Evolutionary conservation across 495 filamentous ascomycete species (phyloP), one percentile per base, ranked within the genome.

Genomic region (Talaromyces stipitatus): DNA sequence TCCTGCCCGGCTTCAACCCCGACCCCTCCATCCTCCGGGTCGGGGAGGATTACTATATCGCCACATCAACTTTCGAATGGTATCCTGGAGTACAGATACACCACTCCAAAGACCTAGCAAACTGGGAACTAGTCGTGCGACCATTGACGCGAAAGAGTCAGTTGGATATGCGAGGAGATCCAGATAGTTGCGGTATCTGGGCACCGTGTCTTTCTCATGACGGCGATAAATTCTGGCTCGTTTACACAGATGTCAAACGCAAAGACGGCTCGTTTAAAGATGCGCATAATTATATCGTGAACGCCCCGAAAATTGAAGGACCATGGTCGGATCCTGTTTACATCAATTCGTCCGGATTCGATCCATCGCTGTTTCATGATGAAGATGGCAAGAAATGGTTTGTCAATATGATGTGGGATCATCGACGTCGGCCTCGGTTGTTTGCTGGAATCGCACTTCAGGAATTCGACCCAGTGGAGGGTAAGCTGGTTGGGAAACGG

Each of bases 1-100:
- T 85, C 59, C 66, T 85, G 36, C 81, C 83, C 11, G 83, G 83
- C 22, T 86, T 83, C 70, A 82, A 84, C 63, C 67, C 83, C 11
- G 83, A 86, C 67, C 83, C 83, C 11, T 84, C 82, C 1, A 74
- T 84, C 64, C 58, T 84, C 56, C 74, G 80, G 38, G 76, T 82
- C 38, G 76, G 75, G 38, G 64, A 72, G 1, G 78, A 84, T 64
- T 86, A 83, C 66, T 85, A 82, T 67, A 78, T 86, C 55, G 81
- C 80, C 30, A 84, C 81, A 2, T 85, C 82, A 20, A 82, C 81
- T 1, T 85, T 86, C 52, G 82, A 86, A 61, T 85, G 78, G 74
- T 84, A 74, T 52, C 83, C 83, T 0, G 82, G 81, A 12, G 72
- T 81, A 7, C 81, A 79, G 56, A 84, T 86, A 48, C 74, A 83